Percentiles rank a stretch among this genome's conserved stretches.
Conservation (phyloP, 192 early-diverging fungal genomes). For the Coemansia interrupta region DNA sequence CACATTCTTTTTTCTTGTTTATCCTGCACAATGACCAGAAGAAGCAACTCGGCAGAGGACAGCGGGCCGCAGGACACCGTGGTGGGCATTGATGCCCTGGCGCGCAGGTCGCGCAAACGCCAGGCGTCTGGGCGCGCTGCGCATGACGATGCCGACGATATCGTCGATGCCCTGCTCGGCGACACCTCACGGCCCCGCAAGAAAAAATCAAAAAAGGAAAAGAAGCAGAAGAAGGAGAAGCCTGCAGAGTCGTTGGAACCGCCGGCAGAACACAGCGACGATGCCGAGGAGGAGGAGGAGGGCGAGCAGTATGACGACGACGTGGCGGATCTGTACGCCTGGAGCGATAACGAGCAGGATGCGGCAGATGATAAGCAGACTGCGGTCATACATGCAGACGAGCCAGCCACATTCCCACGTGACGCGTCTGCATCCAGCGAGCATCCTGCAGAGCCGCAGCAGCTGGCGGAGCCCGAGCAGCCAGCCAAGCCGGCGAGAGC, state of each 20-base stretch:
- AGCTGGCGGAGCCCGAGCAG: too few relatives aligned
- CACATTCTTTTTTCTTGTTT: too few relatives aligned
- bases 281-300: neutral
- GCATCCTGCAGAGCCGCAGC: too few relatives aligned
- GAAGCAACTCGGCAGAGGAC: too few relatives aligned
- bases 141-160: conserved; percentile 21
- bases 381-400: neutral
- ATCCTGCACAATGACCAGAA: too few relatives aligned
- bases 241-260: too few relatives aligned
- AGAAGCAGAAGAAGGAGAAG: conserved; percentile 7
- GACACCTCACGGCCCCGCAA: neutral
- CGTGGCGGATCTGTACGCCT: conserved; percentile 40
- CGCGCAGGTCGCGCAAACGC: conserved; percentile 1
- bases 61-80: conserved; percentile 1
- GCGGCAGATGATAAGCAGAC: neutral
- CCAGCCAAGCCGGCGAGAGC: neutral
- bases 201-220: neutral
- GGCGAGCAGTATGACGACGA: conserved; percentile 18
- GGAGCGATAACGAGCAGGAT: conserved; percentile 17
- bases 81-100: neutral
- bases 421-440: neutral
- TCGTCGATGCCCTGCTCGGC: conserved; percentile 43
- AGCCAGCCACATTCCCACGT: neutral
- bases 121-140: neutral
- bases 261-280: too few relatives aligned